Base-by-base conservation (phyloP, 352 stramenopile genomes). In the Pythium dissotocum region DNA sequence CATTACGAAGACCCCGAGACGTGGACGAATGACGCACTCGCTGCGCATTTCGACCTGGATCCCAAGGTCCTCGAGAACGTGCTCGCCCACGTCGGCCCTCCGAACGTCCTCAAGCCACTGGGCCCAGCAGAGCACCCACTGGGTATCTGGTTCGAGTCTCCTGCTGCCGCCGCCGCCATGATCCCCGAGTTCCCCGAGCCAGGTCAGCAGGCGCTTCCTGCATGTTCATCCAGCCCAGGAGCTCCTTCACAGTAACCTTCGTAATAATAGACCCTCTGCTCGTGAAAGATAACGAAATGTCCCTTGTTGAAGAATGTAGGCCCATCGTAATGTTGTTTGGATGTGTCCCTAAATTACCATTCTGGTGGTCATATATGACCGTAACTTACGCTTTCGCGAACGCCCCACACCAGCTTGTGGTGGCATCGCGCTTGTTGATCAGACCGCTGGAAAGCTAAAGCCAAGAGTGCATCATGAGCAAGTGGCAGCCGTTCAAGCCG, bases 401-500 rank as follows among this genome's bases (percentile, higher is more conserved):
- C 40, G 18, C 33, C 53, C 26, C 62, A 63, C 49, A 36, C 26
- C 1, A 26, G 51, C 55, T 56, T 68, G 66, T 72, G 59, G 60
- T 67, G 58, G 53, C 21, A 28, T 57, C 18, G 52, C 32, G 49
- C 44, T 68, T 63, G 30, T 70, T 70, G 44, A 70, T 28, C 63
- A 52, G 56, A 64, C 58, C 57, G 38, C 57, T 61, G 38, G 49
- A 44, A 65, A 67, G 35, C 51, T n/a, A 59, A 30, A 65, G 14
- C 32, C 33, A 61, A 60, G 42, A 49, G 64, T 46, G 48, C 40
- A 82, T 33, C 59, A 93, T 88, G 79, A 93, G 80, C 80, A 83
- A 88, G 73, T 95, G 83, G 82, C 79, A 91, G 75, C 87, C 87
- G 32, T 95, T 93, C 72, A 88, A 91, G 73, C 84, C 83, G 72